Percentiles rank a stretch among this genome's conserved stretches.
These are phyloP conservation scores for Rauvolfia tetraphylla DNA, from an alignment of 257 asterid species.

Conservation along the genomic window DNA sequence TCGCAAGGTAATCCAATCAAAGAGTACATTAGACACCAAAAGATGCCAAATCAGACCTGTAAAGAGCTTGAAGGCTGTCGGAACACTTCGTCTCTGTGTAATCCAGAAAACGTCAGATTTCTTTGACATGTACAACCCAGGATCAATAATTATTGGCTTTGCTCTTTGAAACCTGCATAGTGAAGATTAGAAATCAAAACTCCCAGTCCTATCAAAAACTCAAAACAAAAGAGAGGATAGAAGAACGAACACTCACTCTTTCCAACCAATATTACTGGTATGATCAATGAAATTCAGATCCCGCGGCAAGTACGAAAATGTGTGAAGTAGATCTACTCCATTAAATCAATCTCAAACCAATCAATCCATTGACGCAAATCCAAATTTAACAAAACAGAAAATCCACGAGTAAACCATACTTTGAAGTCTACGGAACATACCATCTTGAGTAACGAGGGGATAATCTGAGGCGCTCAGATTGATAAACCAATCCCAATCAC, in stretches of 20 bases:
- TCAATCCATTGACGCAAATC: background rate
- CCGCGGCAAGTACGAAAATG: conserved; percentile 79
- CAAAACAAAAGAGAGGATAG: background rate
- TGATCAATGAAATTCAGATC: conserved; percentile 96
- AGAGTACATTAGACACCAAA: too few species aligned
- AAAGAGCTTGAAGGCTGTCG: conserved; percentile 89
- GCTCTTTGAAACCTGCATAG: conserved; percentile 80
- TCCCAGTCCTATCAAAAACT: conserved; percentile 3
- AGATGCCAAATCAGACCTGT: conserved; percentile 57
- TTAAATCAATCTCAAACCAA: conserved; percentile 16
- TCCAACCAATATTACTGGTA: conserved; percentile 95
- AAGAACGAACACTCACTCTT: conserved; percentile 61
- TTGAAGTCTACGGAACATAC: conserved; percentile 28
- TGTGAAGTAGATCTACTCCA: conserved; percentile 79
- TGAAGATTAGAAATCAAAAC: conserved; percentile 13
- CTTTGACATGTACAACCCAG: conserved; percentile 80
- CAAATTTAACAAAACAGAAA: background rate
- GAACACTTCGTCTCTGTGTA: conserved; percentile 92
- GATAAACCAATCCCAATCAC: conserved; percentile 96
- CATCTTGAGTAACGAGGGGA: conserved; percentile 92
- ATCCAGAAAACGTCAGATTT: conserved; percentile 95
- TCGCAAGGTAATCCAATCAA: background rate
- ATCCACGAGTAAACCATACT: background rate
- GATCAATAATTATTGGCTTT: conserved; percentile 85
- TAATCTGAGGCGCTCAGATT: conserved; percentile 95